Evolutionary conservation across 192 early-diverging fungal species (phyloP).

Genomic region (Mortierella hygrophila): DNA sequence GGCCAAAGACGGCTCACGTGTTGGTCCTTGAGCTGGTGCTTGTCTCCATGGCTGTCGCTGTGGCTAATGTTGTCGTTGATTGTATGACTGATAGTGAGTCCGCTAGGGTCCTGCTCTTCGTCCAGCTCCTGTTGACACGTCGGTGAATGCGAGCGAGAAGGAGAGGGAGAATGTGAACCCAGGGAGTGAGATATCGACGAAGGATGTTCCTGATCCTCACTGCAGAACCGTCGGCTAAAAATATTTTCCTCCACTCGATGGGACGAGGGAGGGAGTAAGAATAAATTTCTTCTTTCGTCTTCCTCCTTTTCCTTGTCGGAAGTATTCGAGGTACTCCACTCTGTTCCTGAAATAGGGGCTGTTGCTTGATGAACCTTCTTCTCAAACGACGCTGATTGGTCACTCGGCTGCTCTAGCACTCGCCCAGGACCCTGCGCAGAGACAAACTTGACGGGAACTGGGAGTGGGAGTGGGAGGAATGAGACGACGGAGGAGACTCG

Average conservation of each 20-base stretch:
- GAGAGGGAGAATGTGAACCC: neutral
- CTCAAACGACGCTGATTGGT: neutral
- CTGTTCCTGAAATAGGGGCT: constrained; percentile 4
- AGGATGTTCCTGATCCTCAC: neutral
- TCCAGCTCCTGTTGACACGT: neutral
- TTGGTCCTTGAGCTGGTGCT: neutral
- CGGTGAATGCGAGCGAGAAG: neutral
- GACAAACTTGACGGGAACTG: constrained; percentile 5
- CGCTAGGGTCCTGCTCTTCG: neutral
- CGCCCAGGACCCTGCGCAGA: constrained; percentile 6
- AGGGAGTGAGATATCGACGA: neutral
- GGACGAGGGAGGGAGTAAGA: neutral
- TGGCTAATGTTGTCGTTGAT: neutral
- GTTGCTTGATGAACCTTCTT: neutral
- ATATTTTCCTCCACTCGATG: constrained; percentile 4
- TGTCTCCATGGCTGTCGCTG: neutral
- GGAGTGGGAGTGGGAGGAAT: neutral
- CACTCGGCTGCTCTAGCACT: neutral
- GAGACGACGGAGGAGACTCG: neutral
- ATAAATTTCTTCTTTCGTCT: neutral
- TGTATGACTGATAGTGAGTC: neutral
- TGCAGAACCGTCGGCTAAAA: neutral
- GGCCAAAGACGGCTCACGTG: neutral
- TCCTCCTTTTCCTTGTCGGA: neutral
- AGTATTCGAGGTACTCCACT: neutral